phyloP scores from a whole-genome alignment of 768 basidiomycete species.

The Agrocybe pediades region DNA sequence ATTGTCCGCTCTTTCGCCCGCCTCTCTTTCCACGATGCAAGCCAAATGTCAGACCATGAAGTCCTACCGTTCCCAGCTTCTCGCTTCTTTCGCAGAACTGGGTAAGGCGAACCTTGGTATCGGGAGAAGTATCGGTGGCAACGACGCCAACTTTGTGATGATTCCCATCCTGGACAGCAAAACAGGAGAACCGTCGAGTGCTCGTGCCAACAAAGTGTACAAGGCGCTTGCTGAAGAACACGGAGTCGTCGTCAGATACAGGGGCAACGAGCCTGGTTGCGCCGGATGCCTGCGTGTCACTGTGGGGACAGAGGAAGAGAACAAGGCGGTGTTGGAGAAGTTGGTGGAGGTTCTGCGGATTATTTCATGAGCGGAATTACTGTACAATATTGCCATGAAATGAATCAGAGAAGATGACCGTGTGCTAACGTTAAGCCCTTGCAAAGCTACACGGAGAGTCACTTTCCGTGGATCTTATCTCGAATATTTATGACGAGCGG shows the following conservation, averaged over 20 bases:
- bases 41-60: slow-evolving; percentile 61
- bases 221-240: slow-evolving; percentile 80
- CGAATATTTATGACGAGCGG: no score
- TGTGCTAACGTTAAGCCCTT: no score
- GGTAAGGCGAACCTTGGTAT: slow-evolving; percentile 45
- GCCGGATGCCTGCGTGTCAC: slow-evolving; percentile 87
- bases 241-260: slow-evolving; percentile 88
- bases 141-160: slow-evolving; percentile 90
- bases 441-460: no score
- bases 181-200: slow-evolving; percentile 37
- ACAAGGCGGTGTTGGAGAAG: slow-evolving; percentile 54
- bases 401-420: no score
- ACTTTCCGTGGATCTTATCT: no score
- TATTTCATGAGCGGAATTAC: no score
- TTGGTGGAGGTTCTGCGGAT: slow-evolving; percentile 48
- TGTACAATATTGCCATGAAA: no score
- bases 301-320: slow-evolving; percentile 84
- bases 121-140: slow-evolving; percentile 73
- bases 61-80: slow-evolving; percentile 56
- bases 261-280: slow-evolving; percentile 87
- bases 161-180: slow-evolving; percentile 66
- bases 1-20: slow-evolving; percentile 69
- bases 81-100: slow-evolving; percentile 49
- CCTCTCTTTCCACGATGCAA: slow-evolving; percentile 66
- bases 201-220: slow-evolving; percentile 67